These are phyloP conservation scores for Ampelocalamus luodianensis DNA, from an alignment of 176 grass and related monocot species.

Conservation along the genomic window DNA sequence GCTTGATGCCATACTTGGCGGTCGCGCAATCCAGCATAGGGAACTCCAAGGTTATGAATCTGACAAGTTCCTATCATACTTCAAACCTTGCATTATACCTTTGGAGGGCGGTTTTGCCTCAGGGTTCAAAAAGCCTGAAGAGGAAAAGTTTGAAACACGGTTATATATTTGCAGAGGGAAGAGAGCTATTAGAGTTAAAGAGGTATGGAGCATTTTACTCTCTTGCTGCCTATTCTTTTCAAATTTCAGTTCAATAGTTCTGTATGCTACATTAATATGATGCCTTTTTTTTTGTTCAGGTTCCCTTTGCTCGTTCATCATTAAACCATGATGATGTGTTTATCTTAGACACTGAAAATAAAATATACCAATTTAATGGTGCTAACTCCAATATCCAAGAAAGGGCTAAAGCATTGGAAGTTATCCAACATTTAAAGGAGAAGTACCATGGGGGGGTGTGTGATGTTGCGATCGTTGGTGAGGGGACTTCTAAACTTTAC, in stretches of 20 bases:
- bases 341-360: slow-evolving; percentile 85
- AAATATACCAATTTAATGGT: slow-evolving; percentile 98
- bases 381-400: slow-evolving; percentile 99
- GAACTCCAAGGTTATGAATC: slow-evolving; percentile 93
- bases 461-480: slow-evolving; percentile 90
- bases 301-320: slow-evolving; percentile 91
- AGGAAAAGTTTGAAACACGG: slow-evolving; percentile 81
- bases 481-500: slow-evolving; percentile 23
- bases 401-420: slow-evolving; percentile 95
- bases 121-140: slow-evolving; percentile 86
- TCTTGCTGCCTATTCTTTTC: slow-evolving; percentile 28
- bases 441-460: slow-evolving; percentile 85
- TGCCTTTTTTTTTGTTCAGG: slow-evolving; percentile 59
- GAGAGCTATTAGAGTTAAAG: slow-evolving; percentile 91
- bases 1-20: slow-evolving; percentile 87
- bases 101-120: slow-evolving; percentile 97
- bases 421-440: slow-evolving; percentile 94
- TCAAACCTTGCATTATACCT: slow-evolving; percentile 98
- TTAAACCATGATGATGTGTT: slow-evolving; percentile 99
- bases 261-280: slow-evolving; percentile 30
- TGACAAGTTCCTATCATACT: slow-evolving; percentile 97
- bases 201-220: slow-evolving; percentile 49
- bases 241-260: slow-evolving; percentile 19
- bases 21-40: slow-evolving; percentile 91
- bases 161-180: slow-evolving; percentile 92